These are phyloP conservation scores for Primulina tabacum DNA, from an alignment of 257 asterid genomes.

Conservation along the genomic window DNA sequence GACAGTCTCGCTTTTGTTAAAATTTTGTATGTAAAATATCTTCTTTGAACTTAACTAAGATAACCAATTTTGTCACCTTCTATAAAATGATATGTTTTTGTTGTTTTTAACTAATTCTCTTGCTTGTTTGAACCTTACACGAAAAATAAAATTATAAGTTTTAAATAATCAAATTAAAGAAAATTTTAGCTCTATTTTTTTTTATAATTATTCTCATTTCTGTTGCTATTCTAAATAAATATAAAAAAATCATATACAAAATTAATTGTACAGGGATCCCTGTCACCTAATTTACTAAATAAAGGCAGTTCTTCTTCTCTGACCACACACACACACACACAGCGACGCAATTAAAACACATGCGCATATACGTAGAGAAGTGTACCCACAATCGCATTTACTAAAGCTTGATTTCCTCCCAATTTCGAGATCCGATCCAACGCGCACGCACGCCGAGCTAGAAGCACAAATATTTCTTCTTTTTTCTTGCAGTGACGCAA, in stretches of 20 bases:
- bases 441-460: neutral
- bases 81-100: too few species aligned
- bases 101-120: too few species aligned
- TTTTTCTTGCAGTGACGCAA: neutral
- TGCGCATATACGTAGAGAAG: slow-evolving; percentile 9
- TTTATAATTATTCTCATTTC: neutral
- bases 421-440: slow-evolving; percentile 30
- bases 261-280: too few species aligned
- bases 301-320: slow-evolving; percentile 28
- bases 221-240: too few species aligned
- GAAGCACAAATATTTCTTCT: neutral
- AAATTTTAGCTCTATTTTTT: neutral
- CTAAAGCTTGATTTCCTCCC: slow-evolving; percentile 1
- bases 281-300: slow-evolving; percentile 18
- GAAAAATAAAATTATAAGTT: too few species aligned
- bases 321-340: slow-evolving; percentile 24
- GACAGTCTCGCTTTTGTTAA: too few species aligned
- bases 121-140: neutral
- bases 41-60: too few species aligned
- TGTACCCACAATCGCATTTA: slow-evolving; percentile 13
- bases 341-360: slow-evolving; percentile 17
- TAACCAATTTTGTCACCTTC: too few species aligned
- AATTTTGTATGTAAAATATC: too few species aligned
- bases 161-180: neutral
- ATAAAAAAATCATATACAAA: too few species aligned